Evolutionary conservation across 148 eudicot genomes (phyloP).

Genomic region (Nepenthes gracilis): DNA sequence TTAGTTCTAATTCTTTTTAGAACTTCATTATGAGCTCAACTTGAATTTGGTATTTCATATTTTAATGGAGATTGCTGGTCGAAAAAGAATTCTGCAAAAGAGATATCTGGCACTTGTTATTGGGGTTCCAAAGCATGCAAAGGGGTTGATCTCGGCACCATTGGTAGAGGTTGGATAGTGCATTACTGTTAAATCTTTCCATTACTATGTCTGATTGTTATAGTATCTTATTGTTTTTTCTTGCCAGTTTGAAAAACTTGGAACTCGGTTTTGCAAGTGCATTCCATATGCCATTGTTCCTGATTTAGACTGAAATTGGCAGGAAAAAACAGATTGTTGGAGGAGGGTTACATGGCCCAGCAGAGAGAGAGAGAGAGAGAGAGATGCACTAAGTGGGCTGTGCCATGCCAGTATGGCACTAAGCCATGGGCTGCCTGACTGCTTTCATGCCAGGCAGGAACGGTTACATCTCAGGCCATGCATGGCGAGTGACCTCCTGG

Average conservation of each 20-base stretch:
- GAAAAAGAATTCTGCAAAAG: constrained; percentile 50
- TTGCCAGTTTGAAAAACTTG: not conserved
- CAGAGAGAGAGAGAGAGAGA: too few species aligned
- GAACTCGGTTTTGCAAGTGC: too few species aligned
- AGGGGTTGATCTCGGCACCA: constrained; percentile 63
- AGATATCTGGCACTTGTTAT: constrained; percentile 93
- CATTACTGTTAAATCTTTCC: not conserved
- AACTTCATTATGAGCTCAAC: not conserved
- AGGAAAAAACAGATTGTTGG: too few species aligned
- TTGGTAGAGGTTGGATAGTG: constrained; percentile 47
- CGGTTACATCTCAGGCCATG: too few species aligned
- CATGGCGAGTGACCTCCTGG: too few species aligned
- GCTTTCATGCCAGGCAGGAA: too few species aligned
- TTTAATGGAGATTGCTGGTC: constrained; percentile 28
- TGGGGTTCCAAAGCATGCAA: constrained; percentile 59
- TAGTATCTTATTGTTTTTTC: not conserved
- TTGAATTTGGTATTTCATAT: constrained; percentile 2
- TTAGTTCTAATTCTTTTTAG: not conserved
- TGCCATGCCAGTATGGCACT: too few species aligned
- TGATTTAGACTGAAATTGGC: too few species aligned
- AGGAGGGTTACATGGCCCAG: too few species aligned
- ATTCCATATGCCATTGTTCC: too few species aligned
- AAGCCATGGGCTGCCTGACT: too few species aligned
- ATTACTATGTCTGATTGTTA: not conserved
- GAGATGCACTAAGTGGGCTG: too few species aligned